Evolutionary conservation across 192 early-diverging fungal genomes (phyloP), one percentile per base, ranked within the genome.

Genomic region (Coemansia sp.): DNA sequence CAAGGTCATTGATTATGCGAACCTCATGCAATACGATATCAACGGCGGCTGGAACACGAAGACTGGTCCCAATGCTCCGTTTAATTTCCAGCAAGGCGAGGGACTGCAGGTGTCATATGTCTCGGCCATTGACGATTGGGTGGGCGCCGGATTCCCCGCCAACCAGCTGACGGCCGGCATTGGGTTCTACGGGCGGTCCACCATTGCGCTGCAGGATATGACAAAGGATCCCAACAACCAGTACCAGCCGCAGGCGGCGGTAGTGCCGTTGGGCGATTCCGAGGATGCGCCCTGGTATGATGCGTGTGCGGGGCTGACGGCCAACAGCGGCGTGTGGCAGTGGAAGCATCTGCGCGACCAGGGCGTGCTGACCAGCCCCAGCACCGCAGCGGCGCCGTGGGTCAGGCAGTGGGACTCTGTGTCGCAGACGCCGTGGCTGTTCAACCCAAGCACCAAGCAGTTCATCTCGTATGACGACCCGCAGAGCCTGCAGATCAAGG

Each of bases 391-490:
- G 3, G 45, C 76, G 2, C 80, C 81, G 5, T 93, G 88, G 88
- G 63, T 87, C 3, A 79, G 86, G n/a, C 69, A 82, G 61, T 90
- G 85, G 81, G 89, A 91, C 43, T 26, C 67, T 8, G 67, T 63
- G 7, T 82, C 84, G 13, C 70, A 84, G 62, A 90, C 89, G 6
- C 89, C 91, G 7, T 91, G 89, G 88, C 38, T 93, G 36, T 93
- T 85, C 76, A 88, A 88, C 40, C 80, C 82, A 3, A 57, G 31
- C 18, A 89, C 74, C 18, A 86, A 79, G 36, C 64, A 73, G 39
- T 89, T 86, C 59, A 87, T 92, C 63, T 87, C 87, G 7, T 92
- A 92, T 50, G 88, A 91, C 56, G 88, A 92, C 50, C 77, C 84
- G 9, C 42, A 77, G 33, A 88, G 87, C 20, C 51, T 92, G 34